Percentiles rank a stretch among this genome's conserved stretches.
Evolutionary conservation across 148 eudicot species (phyloP).

Genomic region (Spergularia bocconei): DNA sequence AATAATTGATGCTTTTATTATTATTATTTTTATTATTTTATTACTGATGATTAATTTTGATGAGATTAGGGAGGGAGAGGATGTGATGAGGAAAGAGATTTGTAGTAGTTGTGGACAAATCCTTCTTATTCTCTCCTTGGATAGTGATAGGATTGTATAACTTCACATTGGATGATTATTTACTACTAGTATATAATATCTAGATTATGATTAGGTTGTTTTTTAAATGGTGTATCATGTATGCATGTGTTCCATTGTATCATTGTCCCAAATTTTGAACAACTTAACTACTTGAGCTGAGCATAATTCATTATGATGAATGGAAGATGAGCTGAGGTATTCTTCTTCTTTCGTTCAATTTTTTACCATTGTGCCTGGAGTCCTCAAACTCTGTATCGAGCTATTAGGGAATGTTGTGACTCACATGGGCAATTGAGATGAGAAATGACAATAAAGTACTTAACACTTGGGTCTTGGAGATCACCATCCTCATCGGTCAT

Average conservation of each 20-base stretch:
- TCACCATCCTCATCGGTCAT: too few species aligned
- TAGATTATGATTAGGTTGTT: slow-evolving; percentile 21
- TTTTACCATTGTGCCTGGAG: too few species aligned
- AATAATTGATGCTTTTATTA: not conserved
- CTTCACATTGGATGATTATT: slow-evolving; percentile 10
- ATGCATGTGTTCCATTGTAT: slow-evolving; percentile 10
- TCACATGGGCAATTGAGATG: too few species aligned
- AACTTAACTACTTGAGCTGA: not conserved
- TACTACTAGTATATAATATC: slow-evolving; percentile 11
- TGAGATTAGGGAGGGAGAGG: slow-evolving; percentile 2
- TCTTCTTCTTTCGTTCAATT: too few species aligned
- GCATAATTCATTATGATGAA: not conserved
- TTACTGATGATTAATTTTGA: not conserved
- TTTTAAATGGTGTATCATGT: not conserved
- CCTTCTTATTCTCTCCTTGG: slow-evolving; percentile 21
- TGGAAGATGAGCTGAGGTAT: not conserved
- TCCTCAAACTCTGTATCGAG: too few species aligned
- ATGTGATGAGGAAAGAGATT: slow-evolving; percentile 16
- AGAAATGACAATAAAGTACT: too few species aligned
- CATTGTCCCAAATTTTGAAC: slow-evolving; percentile 2
- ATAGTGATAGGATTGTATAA: slow-evolving; percentile 18
- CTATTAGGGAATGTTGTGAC: too few species aligned
- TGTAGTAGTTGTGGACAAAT: slow-evolving; percentile 17
- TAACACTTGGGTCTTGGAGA: too few species aligned
- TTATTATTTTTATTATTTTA: not conserved